phyloP scores from a whole-genome alignment of 164 flowering plant genomes.

The Nelumbo lutea region DNA sequence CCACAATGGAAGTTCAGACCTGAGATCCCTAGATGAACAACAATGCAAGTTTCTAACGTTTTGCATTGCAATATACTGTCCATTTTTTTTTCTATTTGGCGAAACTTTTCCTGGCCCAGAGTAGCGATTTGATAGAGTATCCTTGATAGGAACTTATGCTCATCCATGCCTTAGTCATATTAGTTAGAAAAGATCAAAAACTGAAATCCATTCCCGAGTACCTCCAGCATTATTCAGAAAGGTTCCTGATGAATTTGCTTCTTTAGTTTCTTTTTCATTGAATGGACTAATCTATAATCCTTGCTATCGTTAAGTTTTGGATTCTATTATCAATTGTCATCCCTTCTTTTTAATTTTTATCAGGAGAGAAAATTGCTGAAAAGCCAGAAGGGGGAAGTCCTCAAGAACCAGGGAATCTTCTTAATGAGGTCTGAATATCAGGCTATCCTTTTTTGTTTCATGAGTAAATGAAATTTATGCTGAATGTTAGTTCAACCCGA shows the following conservation, averaged over 20 bases:
- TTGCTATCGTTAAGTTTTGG: not conserved
- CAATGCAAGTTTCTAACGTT: too few species aligned
- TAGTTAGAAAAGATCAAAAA: not conserved
- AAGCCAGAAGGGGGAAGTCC: slow-evolving; percentile 1
- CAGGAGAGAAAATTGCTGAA: slow-evolving; percentile 31
- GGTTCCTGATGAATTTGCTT: not conserved
- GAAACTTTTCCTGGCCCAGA: not conserved
- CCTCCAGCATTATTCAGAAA: too few species aligned
- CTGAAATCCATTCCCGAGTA: not conserved
- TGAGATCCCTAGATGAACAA: too few species aligned
- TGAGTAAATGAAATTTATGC: slow-evolving; percentile 1
- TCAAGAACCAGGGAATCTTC: slow-evolving; percentile 16
- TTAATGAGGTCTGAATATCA: slow-evolving; percentile 35
- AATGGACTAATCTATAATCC: not conserved
- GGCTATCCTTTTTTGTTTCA: slow-evolving; percentile 6
- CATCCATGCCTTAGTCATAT: not conserved
- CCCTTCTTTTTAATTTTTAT: not conserved
- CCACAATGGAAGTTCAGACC: too few species aligned
- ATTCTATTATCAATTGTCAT: slow-evolving; percentile 6
- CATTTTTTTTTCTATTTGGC: too few species aligned
- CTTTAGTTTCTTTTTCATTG: not conserved
- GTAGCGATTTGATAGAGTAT: not conserved
- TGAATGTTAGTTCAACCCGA: not conserved
- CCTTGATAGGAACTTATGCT: not conserved
- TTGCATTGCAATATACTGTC: too few species aligned